Percentiles rank a stretch among this genome's conserved stretches.
Evolutionary conservation across 768 basidiomycete genomes (phyloP).

Genomic region (Rhizopogon sp.): DNA sequence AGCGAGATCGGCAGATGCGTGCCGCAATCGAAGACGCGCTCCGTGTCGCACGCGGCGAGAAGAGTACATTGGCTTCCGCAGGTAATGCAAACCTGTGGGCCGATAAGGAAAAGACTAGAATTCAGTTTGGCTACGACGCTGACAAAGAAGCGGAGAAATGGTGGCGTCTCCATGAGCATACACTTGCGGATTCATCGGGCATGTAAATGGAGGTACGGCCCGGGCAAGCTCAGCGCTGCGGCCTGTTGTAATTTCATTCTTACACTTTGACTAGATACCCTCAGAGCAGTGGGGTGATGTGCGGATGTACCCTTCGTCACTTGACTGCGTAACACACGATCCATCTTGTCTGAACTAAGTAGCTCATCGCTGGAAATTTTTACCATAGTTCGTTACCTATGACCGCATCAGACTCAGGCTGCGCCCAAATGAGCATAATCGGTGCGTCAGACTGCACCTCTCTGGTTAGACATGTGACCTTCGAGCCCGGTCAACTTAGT

Average conservation of each 20-base stretch:
- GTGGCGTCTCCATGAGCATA: conserved; percentile 34
- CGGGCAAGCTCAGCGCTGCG: too few relatives aligned
- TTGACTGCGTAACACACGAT: neutral
- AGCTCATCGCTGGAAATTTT: neutral
- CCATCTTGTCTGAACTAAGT: neutral
- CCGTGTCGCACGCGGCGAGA: conserved; percentile 13
- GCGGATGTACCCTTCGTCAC: neutral
- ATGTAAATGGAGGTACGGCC: too few relatives aligned
- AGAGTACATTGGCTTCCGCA: conserved; percentile 5
- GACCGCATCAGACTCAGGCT: too few relatives aligned
- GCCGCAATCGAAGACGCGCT: conserved; percentile 39
- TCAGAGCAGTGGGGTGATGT: neutral
- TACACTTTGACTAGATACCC: too few relatives aligned
- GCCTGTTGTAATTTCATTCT: neutral
- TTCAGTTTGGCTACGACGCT: conserved; percentile 51
- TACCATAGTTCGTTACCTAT: neutral
- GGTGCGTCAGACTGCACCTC: too few relatives aligned
- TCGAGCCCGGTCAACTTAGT: too few relatives aligned
- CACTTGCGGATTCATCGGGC: neutral
- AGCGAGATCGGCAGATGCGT: conserved; percentile 48
- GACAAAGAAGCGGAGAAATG: conserved; percentile 46
- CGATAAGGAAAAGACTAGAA: conserved; percentile 42
- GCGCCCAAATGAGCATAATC: neutral
- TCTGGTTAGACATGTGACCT: too few relatives aligned
- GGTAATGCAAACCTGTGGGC: conserved; percentile 55